A percentile compares a stretch with the other conserved stretches of the same genome.
phyloP scores from a whole-genome alignment of 345 rosid genomes.

The Eucalyptus cloeziana region DNA sequence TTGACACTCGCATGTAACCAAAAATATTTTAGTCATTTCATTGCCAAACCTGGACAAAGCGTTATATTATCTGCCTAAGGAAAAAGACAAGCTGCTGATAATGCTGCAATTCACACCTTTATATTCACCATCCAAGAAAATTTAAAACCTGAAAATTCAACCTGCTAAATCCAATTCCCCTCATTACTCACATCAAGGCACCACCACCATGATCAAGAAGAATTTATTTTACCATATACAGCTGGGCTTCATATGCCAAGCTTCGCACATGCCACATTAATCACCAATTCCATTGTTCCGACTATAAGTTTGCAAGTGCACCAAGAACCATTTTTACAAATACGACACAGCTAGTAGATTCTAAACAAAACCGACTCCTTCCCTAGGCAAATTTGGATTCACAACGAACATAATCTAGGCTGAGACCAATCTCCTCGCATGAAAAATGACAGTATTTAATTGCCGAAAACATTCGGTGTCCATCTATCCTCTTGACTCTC shows the following conservation, averaged over 20 bases:
- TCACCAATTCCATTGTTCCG: neutral
- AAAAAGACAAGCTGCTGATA: neutral
- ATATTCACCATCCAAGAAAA: neutral
- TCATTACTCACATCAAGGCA: neutral
- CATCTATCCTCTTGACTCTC: neutral
- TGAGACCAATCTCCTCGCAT: neutral
- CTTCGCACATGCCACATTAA: neutral
- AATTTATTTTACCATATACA: neutral
- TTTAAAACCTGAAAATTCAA: neutral
- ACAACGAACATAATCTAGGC: neutral
- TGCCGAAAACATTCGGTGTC: neutral
- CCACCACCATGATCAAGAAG: neutral
- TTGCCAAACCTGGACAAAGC: neutral
- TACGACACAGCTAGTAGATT: neutral
- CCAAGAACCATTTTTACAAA: neutral
- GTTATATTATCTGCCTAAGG: neutral
- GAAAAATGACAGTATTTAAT: neutral
- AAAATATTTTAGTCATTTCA: neutral
- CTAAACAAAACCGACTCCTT: neutral
- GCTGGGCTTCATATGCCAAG: neutral
- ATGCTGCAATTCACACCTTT: neutral
- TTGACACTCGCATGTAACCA: neutral
- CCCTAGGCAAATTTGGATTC: neutral
- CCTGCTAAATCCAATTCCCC: neutral
- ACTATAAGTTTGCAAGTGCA: neutral